These are phyloP conservation scores for Fusarium metavorans DNA, from an alignment of 2,329 filamentous ascomycete species.

Conservation along the genomic window DNA sequence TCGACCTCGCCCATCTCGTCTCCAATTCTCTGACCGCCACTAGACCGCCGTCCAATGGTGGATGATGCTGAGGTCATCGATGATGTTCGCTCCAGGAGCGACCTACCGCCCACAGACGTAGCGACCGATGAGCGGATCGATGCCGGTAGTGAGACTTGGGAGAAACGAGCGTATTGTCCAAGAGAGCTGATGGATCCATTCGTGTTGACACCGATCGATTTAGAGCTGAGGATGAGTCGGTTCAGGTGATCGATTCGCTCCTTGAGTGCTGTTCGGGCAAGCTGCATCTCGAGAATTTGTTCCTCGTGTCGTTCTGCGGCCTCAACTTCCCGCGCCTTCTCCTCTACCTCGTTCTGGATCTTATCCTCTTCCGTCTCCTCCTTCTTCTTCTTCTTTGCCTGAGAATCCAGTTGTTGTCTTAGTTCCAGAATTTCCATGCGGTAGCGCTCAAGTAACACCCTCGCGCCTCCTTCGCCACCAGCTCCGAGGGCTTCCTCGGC, in stretches of 20 bases:
- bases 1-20: conserved; percentile 65
- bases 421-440: conserved; percentile 91
- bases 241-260: conserved; percentile 98
- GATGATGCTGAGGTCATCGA: conserved; percentile 75
- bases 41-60: conserved; percentile 68
- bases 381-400: conserved; percentile 76
- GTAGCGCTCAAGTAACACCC: conserved; percentile 91
- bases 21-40: conserved; percentile 57
- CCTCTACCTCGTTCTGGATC: conserved; percentile 74
- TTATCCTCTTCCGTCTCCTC: conserved; percentile 72
- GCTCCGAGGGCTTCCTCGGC: conserved; percentile 88
- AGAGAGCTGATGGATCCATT: conserved; percentile 78
- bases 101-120: conserved; percentile 65
- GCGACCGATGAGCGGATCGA: conserved; percentile 78
- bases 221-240: conserved; percentile 92
- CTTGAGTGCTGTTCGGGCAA: conserved; percentile 94
- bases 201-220: conserved; percentile 92
- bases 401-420: conserved; percentile 82
- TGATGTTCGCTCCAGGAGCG: conserved; percentile 71
- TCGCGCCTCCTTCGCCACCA: conserved; percentile 85
- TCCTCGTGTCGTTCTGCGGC: conserved; percentile 91
- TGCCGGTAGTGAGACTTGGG: conserved; percentile 65
- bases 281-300: conserved; percentile 98
- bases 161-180: conserved; percentile 72
- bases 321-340: conserved; percentile 80